phyloP scores from a whole-genome alignment of 495 filamentous ascomycete species.

The Neurospora terricola region DNA sequence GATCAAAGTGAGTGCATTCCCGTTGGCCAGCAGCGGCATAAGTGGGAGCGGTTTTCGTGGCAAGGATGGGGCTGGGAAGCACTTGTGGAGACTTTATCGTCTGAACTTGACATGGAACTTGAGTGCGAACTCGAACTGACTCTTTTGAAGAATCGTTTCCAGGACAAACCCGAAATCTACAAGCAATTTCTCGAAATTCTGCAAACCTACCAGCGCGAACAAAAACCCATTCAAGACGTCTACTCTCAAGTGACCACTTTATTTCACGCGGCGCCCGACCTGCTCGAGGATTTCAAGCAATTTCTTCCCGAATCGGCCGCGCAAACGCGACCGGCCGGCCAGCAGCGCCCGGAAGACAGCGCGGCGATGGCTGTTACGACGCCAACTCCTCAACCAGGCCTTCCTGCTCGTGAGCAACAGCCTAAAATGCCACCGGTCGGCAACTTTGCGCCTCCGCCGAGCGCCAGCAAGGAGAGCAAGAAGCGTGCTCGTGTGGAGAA shows the following conservation, averaged over 20 bases:
- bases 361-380: constrained; percentile 48
- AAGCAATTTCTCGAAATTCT: constrained; percentile 98
- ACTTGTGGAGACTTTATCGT: not conserved
- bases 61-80: not conserved
- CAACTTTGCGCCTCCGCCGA: constrained; percentile 79
- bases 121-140: constrained; percentile 4
- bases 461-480: constrained; percentile 68
- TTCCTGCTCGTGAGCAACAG: constrained; percentile 31
- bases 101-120: not conserved
- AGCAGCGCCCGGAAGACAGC: constrained; percentile 40
- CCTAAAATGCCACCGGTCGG: constrained; percentile 85
- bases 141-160: constrained; percentile 72
- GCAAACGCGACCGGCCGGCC: constrained; percentile 61
- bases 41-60: constrained; percentile 4
- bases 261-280: constrained; percentile 89
- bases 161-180: constrained; percentile 93
- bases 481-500: constrained; percentile 48
- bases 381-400: constrained; percentile 38
- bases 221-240: constrained; percentile 96
- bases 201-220: constrained; percentile 96
- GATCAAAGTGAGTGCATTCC: constrained; percentile 65
- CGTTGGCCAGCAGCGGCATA: not conserved
- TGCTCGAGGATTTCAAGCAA: constrained; percentile 97
- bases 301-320: constrained; percentile 96
- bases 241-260: constrained; percentile 94